These are phyloP conservation scores for Alternaria arborescens DNA, from an alignment of 2,329 filamentous ascomycete genomes.

Conservation along the genomic window DNA sequence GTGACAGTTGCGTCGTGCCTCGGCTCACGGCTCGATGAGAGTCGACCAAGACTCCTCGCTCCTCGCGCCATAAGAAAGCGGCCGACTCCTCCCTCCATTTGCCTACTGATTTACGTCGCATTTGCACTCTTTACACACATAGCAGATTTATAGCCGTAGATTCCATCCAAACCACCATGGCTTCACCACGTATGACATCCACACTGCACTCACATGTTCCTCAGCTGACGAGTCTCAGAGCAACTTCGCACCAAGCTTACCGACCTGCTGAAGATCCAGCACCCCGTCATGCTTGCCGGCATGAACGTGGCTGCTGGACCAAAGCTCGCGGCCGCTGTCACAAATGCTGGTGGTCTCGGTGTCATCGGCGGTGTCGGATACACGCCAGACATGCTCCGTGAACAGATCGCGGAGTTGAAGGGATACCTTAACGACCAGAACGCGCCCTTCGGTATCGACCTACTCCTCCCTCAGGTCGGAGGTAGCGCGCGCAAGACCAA, in stretches of 20 bases:
- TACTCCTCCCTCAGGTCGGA: conserved; percentile 92
- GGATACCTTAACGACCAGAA: conserved; percentile 86
- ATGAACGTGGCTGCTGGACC: conserved; percentile 99
- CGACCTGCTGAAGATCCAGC: conserved; percentile 97
- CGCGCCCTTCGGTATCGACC: conserved; percentile 92
- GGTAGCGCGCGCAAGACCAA: conserved; percentile 96
- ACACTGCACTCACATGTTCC: conserved; percentile 18
- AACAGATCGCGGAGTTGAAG: conserved; percentile 96
- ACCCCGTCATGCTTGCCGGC: conserved; percentile 92
- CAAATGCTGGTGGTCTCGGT: conserved; percentile 94
- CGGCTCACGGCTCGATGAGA: conserved; percentile 34
- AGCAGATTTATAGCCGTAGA: neutral
- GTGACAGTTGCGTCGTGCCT: conserved; percentile 27
- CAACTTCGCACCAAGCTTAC: conserved; percentile 90
- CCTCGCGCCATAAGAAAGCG: conserved; percentile 32
- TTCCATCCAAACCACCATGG: conserved; percentile 62
- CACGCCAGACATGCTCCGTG: conserved; percentile 94
- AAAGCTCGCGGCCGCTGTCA: conserved; percentile 94
- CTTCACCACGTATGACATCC: conserved; percentile 75
- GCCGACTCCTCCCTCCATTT: conserved; percentile 14
- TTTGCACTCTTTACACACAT: neutral
- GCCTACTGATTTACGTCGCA: neutral
- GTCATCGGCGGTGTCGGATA: conserved; percentile 96
- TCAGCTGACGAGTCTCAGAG: conserved; percentile 63
- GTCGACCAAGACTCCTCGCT: conserved; percentile 31